These are phyloP conservation scores for Neurospora sp. DNA, from an alignment of 495 filamentous ascomycete genomes.

Conservation along the genomic window DNA sequence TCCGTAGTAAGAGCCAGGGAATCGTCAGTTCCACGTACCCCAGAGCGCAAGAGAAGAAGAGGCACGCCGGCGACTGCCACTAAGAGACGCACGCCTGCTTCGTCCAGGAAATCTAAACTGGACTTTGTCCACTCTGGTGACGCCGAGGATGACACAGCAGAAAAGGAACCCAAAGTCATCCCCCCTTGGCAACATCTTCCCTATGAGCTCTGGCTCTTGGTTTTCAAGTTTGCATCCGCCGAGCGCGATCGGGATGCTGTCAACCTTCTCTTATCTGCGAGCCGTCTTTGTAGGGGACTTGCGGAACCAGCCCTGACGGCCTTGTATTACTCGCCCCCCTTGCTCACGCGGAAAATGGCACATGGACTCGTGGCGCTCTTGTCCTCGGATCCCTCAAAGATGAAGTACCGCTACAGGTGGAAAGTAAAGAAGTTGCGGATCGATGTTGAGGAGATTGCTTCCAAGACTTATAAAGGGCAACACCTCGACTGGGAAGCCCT, in stretches of 20 bases:
- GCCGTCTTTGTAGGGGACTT: conserved; percentile 54
- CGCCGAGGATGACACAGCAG: neutral
- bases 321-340: conserved; percentile 59
- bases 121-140: neutral
- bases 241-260: conserved; percentile 40
- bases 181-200: conserved; percentile 63
- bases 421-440: conserved; percentile 64
- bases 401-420: conserved; percentile 42
- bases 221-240: conserved; percentile 55
- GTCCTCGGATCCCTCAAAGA: conserved; percentile 28
- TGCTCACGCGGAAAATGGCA: conserved; percentile 37
- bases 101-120: neutral
- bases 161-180: conserved; percentile 19
- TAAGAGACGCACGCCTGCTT: neutral
- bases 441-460: conserved; percentile 39
- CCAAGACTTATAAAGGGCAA: conserved; percentile 21
- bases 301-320: conserved; percentile 64
- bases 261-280: conserved; percentile 48
- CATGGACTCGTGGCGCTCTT: conserved; percentile 27
- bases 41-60: neutral
- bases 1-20: neutral
- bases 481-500: conserved; percentile 33
- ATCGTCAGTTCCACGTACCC: neutral
- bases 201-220: conserved; percentile 57
- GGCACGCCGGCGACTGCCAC: neutral